A percentile compares a stretch with the other conserved stretches of the same genome.
These are phyloP conservation scores for Phlegmacium glaucopus DNA, from an alignment of 768 basidiomycete species.

Conservation along the genomic window DNA sequence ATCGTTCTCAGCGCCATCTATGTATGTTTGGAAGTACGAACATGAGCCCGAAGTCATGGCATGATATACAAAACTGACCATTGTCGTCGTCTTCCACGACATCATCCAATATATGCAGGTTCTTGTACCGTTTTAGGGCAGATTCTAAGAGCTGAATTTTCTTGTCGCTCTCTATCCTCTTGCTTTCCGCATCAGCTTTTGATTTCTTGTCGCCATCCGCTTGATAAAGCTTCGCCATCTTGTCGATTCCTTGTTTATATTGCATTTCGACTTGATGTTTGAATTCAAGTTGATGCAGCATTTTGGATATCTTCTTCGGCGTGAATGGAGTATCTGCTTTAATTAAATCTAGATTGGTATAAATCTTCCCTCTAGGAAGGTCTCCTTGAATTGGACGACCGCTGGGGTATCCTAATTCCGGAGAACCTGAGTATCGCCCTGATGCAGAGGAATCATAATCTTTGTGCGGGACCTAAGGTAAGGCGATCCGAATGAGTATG, in stretches of 20 bases:
- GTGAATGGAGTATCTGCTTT: slow-evolving; percentile 97
- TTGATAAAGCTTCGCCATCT: slow-evolving; percentile 96
- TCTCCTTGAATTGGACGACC: slow-evolving; percentile 35
- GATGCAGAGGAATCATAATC: slow-evolving; percentile 39
- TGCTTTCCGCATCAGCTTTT: slow-evolving; percentile 88
- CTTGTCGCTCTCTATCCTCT: slow-evolving; percentile 91
- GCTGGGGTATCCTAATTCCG: slow-evolving; percentile 32
- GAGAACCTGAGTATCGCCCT: slow-evolving; percentile 35
- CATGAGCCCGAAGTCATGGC: not conserved
- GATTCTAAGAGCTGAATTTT: slow-evolving; percentile 92
- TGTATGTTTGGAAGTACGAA: slow-evolving; percentile 6
- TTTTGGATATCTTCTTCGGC: slow-evolving; percentile 92
- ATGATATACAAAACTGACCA: slow-evolving; percentile 35
- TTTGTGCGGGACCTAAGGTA: slow-evolving; percentile 48
- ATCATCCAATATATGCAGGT: slow-evolving; percentile 89
- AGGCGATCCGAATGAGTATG: slow-evolving; percentile 5
- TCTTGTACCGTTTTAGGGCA: slow-evolving; percentile 95
- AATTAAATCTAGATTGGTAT: slow-evolving; percentile 88
- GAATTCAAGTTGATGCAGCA: slow-evolving; percentile 99
- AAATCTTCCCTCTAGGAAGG: slow-evolving; percentile 56
- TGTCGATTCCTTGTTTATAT: slow-evolving; percentile 97
- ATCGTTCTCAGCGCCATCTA: slow-evolving; percentile 55
- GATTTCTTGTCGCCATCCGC: slow-evolving; percentile 98
- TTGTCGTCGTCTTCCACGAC: slow-evolving; percentile 83
- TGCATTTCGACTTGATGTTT: slow-evolving; percentile 98